A percentile compares a stretch with the other conserved stretches of the same genome.
Evolutionary conservation across 441 rosid species (phyloP).

Genomic region (Croton laevigatus): DNA sequence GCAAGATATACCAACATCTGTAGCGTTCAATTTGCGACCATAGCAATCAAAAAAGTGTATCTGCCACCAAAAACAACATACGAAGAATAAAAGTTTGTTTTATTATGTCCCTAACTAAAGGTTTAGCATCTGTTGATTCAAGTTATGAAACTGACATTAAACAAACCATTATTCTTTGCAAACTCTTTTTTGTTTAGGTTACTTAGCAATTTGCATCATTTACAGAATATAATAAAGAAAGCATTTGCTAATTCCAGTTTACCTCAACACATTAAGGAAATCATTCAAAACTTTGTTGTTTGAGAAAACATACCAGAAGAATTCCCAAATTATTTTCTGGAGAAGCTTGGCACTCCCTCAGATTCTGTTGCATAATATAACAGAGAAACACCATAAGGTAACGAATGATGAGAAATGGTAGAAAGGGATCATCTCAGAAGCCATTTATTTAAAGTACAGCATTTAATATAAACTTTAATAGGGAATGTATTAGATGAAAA

Average conservation of each 20-base stretch:
- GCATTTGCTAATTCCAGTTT: not conserved
- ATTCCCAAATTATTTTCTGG: conserved; percentile 82
- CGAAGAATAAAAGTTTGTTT: conserved; percentile 2
- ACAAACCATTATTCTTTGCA: not conserved
- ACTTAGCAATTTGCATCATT: not conserved
- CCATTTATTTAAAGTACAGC: not conserved
- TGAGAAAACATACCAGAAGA: conserved; percentile 59
- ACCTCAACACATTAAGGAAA: not conserved
- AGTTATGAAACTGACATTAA: not conserved
- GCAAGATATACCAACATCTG: conserved; percentile 88
- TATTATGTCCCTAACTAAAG: not conserved
- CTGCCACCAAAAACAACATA: conserved; percentile 36
- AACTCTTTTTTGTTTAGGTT: not conserved
- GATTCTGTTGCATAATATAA: conserved; percentile 45
- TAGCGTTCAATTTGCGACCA: conserved; percentile 73
- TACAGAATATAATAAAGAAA: not conserved
- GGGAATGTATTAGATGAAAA: not conserved
- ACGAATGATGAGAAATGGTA: not conserved
- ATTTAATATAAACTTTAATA: not conserved
- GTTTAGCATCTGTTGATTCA: not conserved
- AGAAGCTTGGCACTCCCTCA: conserved; percentile 43
- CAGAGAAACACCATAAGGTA: conserved; percentile 11
- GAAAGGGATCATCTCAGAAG: not conserved
- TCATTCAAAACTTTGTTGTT: not conserved
- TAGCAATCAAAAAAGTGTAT: conserved; percentile 84